A percentile compares a stretch with the other conserved stretches of the same genome.
phyloP scores from a whole-genome alignment of 78 protist genomes.

The Isochrysis galbana region DNA sequence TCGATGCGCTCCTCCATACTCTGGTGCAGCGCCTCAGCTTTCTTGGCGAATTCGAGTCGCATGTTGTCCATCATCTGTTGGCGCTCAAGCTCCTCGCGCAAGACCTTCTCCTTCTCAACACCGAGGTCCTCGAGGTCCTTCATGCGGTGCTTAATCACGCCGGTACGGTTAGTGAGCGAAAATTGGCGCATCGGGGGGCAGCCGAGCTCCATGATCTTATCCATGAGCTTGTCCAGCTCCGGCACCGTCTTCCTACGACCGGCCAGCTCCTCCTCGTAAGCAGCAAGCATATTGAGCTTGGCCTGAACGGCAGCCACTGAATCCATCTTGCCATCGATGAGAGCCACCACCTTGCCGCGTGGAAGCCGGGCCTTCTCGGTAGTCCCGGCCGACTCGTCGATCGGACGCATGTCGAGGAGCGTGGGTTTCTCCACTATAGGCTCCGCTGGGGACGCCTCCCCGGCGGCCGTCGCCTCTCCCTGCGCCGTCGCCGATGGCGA shows the following conservation, averaged over 20 bases:
- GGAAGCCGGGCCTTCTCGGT: not conserved
- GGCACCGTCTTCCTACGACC: not conserved
- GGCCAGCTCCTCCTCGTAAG: not conserved
- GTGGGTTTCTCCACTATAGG: not conserved
- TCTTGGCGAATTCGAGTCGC: not conserved
- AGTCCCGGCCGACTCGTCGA: not conserved
- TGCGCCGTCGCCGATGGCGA: no score
- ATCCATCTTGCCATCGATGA: no score
- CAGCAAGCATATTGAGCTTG: not conserved
- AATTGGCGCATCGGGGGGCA: not conserved
- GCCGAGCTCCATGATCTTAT: not conserved
- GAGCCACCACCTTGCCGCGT: no score
- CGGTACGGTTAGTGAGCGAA: not conserved
- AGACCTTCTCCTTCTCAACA: not conserved
- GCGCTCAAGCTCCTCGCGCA: not conserved
- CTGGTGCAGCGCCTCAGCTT: not conserved
- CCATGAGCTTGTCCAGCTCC: not conserved
- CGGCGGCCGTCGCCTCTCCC: not conserved
- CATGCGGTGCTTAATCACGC: not conserved
- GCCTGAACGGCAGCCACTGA: not conserved
- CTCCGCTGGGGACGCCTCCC: not conserved
- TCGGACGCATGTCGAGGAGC: not conserved
- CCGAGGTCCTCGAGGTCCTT: not conserved
- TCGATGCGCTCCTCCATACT: not conserved
- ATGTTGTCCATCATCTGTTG: not conserved